Evolutionary conservation across 2,329 filamentous ascomycete species (phyloP).

Genomic region (Aspergillus latus): DNA sequence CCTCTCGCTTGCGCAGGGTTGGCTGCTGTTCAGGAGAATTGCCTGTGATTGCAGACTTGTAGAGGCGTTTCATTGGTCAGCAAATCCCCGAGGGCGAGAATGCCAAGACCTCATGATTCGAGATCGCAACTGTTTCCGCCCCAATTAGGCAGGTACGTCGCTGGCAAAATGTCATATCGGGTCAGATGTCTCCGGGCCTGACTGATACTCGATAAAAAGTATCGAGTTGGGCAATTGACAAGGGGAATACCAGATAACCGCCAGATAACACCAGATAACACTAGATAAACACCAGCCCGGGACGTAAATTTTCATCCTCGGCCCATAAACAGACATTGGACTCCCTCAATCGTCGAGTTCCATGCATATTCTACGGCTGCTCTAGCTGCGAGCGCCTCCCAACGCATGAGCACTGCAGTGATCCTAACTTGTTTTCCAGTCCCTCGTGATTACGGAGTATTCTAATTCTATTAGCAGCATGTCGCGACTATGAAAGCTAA

Average conservation of each 20-base stretch:
- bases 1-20: not conserved
- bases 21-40: not conserved
- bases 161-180: not conserved
- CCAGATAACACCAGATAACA: no score
- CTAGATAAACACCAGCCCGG: no score
- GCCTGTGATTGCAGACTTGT: not conserved
- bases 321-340: no score
- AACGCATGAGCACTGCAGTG: conserved; percentile 9
- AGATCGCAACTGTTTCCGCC: not conserved
- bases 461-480: not conserved
- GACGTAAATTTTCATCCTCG: no score
- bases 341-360: conserved; percentile 26
- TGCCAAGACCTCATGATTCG: conserved; percentile 13
- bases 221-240: not conserved
- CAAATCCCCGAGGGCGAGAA: conserved; percentile 4
- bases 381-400: conserved; percentile 23
- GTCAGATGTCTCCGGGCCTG: not conserved
- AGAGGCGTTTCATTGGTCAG: not conserved
- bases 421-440: not conserved
- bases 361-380: conserved; percentile 41
- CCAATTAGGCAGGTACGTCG: not conserved
- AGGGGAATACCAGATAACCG: no score
- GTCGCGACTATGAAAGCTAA: conserved; percentile 14
- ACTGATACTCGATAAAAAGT: not conserved
- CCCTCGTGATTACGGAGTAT: conserved; percentile 11